Conservation (phyloP, 148 eudicot species). For the Drosera capensis region DNA sequence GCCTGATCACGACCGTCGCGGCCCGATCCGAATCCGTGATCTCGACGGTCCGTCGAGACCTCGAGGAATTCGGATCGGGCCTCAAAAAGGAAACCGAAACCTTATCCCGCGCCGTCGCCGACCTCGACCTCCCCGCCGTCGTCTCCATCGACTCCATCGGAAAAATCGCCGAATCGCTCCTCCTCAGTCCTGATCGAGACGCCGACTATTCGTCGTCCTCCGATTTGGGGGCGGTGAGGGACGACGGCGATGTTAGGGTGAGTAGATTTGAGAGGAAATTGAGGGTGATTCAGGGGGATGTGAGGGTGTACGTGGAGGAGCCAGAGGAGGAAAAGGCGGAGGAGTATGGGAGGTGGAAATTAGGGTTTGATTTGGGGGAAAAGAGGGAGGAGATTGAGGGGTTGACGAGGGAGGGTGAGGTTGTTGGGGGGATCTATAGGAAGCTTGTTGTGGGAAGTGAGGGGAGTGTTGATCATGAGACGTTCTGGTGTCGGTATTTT, state of each 20-base stretch:
- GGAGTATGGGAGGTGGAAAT: constrained; percentile 45
- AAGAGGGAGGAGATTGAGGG: constrained; percentile 24
- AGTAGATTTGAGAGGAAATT: constrained; percentile 40
- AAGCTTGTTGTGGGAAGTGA: constrained; percentile 36
- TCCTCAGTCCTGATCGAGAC: too few relatives aligned
- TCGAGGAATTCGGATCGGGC: constrained; percentile 43
- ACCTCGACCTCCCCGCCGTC: constrained; percentile 32
- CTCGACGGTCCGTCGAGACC: constrained; percentile 40
- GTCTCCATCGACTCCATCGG: constrained; percentile 26
- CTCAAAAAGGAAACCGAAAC: constrained; percentile 30
- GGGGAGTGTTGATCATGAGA: constrained; percentile 25
- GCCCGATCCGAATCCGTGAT: constrained; percentile 44
- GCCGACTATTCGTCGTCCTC: too few relatives aligned
- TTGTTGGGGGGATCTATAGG: constrained; percentile 18
- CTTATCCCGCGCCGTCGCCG: constrained; percentile 49
- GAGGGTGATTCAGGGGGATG: constrained; percentile 29
- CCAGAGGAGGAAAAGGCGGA: constrained; percentile 50
- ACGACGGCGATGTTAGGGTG: constrained; percentile 19
- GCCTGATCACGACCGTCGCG: constrained; percentile 27
- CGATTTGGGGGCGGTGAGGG: too few relatives aligned
- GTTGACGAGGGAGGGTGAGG: constrained; percentile 25
- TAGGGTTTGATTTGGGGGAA: constrained; percentile 35
- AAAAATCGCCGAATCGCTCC: constrained; percentile 18
- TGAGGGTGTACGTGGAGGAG: constrained; percentile 27
- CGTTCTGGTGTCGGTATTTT: constrained; percentile 47